A percentile compares a stretch with the other conserved stretches of the same genome.
phyloP scores from a whole-genome alignment of 140 eudicot genomes.

The Anethum foeniculum region DNA sequence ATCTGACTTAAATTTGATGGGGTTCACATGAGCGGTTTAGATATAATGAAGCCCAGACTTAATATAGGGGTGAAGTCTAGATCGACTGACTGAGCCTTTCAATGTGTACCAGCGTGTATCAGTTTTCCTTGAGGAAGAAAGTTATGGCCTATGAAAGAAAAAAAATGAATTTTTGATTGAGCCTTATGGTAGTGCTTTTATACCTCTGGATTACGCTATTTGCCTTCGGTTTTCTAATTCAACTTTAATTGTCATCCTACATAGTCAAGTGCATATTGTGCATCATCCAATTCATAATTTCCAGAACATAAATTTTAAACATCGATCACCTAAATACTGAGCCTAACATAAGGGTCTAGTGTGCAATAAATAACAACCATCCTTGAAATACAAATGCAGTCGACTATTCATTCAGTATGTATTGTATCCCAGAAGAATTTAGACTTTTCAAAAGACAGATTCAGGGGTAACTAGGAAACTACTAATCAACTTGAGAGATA shows the following conservation, averaged over 20 bases:
- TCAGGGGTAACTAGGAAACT: neutral
- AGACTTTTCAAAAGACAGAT: neutral
- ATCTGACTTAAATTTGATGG: neutral
- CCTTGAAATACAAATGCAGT: neutral
- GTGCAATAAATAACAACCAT: neutral
- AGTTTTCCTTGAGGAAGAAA: neutral
- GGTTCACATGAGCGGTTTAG: neutral
- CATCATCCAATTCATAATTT: neutral
- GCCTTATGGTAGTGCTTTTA: neutral
- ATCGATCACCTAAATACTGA: neutral
- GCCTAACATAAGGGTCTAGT: neutral
- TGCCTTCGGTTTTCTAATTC: neutral
- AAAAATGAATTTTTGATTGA: neutral
- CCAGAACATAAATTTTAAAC: neutral
- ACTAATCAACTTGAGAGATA: neutral
- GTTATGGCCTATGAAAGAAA: neutral
- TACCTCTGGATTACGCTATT: neutral
- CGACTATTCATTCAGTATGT: neutral
- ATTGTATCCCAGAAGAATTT: neutral
- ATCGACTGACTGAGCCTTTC: neutral
- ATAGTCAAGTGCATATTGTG: neutral
- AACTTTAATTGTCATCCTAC: neutral
- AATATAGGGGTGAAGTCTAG: neutral
- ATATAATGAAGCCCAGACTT: neutral
- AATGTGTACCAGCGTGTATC: neutral